Base-by-base conservation (phyloP, 106 monocot genomes). In the Xerophyta viscosa region DNA sequence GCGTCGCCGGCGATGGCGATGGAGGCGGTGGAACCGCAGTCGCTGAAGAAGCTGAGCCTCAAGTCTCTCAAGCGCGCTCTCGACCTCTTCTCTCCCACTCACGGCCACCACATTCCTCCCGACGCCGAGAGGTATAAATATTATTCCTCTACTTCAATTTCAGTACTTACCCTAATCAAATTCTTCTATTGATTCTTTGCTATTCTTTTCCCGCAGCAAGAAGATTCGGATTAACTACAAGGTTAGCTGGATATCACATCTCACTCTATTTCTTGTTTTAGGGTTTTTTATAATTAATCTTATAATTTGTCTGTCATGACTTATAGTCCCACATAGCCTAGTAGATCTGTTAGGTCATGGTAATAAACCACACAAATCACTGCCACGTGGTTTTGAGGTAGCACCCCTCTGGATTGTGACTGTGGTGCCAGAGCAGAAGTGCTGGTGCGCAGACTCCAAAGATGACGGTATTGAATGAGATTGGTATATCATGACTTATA, bases 1-100 rank as follows among this genome's bases (percentile, higher is more conserved):
- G 70, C 37, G 21, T 37, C 61, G 19, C 4, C 57, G 65, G 41
- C 68, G 37, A 41, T 64, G 47, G 47, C 65, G 41, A 60, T 62
- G 78, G 78, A 81, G 72, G 67, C 84, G 20, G 96, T 98, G 47
- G 96, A 98, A 79, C 96, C 85, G 20, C 89, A 98, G 41, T 98
- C 96, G 33, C 71, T 89, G 49, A 98, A 88, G 80, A 98, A 98
- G 73, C 77, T 89, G 10, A 98, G 85, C 66, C 67, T 86, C 61
- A 89, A 89, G 49, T 98, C 89, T 41, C 77, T 89, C 5, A 98
- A 98, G 78, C 89, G 96, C 6, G 72, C 85, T 3, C 82, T 89
- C 41, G 96, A 98, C 66, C 78, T 98, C 56, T 98, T 98, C 62
- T 68, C 82, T 37, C 96, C 89, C 20, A 29, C 68, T 13, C 81